Evolutionary conservation across 202 grass and related monocot genomes (phyloP).

Genomic region (Elaeis oleifera): DNA sequence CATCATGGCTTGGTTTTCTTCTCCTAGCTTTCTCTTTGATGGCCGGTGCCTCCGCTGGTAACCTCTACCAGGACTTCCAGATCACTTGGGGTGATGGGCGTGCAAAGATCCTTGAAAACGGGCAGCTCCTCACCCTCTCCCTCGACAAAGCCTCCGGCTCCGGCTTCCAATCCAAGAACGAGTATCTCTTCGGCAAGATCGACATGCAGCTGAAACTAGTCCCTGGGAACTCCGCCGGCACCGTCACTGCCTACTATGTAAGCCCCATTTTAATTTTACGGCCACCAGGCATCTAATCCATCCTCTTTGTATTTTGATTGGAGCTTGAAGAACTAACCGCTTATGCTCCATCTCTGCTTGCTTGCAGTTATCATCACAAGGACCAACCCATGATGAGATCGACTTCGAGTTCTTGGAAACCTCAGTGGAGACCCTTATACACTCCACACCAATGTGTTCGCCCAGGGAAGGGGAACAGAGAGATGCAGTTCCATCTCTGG

Average conservation of each 20-base stretch:
- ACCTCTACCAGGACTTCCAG: not conserved
- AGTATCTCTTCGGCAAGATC: not conserved
- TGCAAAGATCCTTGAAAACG: constrained; percentile 5
- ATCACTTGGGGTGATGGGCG: constrained; percentile 12
- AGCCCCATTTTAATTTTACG: not conserved
- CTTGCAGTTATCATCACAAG: constrained; percentile 14
- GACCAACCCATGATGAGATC: constrained; percentile 15
- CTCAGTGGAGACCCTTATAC: constrained; percentile 18
- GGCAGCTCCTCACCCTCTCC: constrained; percentile 6
- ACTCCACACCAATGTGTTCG: constrained; percentile 18
- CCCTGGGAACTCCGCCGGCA: constrained; percentile 5
- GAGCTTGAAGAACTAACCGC: too few relatives aligned
- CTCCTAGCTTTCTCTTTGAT: too few relatives aligned
- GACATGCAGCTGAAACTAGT: constrained; percentile 16
- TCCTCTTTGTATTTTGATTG: too few relatives aligned
- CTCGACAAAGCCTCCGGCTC: constrained; percentile 10
- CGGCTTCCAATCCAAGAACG: constrained; percentile 13
- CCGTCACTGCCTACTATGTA: constrained; percentile 12
- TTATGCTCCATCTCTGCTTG: not conserved
- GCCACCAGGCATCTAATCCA: too few relatives aligned
- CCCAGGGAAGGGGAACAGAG: constrained; percentile 16
- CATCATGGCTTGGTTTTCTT: too few relatives aligned
- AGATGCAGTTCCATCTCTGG: constrained; percentile 24
- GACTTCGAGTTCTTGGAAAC: constrained; percentile 21
- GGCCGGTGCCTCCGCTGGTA: not conserved